Evolutionary conservation across 495 filamentous ascomycete species (phyloP).

Genomic region (Darksidea phi): DNA sequence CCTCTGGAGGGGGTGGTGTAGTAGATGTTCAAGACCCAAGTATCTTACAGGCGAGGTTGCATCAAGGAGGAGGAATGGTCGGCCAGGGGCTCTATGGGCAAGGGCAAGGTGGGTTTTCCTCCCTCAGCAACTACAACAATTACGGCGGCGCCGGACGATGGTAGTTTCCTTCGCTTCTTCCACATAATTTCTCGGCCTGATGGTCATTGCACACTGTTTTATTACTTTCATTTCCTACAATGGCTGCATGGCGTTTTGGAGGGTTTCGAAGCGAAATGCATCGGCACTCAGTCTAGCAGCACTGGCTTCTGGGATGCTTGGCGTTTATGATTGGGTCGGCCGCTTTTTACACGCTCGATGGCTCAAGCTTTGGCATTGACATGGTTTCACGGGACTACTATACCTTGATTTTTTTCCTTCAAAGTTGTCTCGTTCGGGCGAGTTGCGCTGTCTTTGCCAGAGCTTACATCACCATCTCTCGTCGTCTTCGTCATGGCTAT

Average conservation of each 20-base stretch:
- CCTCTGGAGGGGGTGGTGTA: slow-evolving; percentile 94
- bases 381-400: slow-evolving; percentile 30
- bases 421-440: slow-evolving; percentile 23
- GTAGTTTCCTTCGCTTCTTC: slow-evolving; percentile 40
- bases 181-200: slow-evolving; percentile 15
- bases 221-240: slow-evolving; percentile 21
- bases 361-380: slow-evolving; percentile 25
- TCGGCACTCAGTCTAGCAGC: slow-evolving; percentile 33
- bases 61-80: slow-evolving; percentile 71
- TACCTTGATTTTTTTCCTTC: slow-evolving; percentile 30
- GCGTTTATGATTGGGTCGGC: slow-evolving; percentile 32
- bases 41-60: slow-evolving; percentile 97
- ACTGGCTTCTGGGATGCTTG: slow-evolving; percentile 26
- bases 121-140: slow-evolving; percentile 52
- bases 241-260: slow-evolving; percentile 36
- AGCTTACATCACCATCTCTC: slow-evolving; percentile 31
- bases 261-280: slow-evolving; percentile 32
- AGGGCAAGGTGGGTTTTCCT: slow-evolving; percentile 98
- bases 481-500: slow-evolving; percentile 42
- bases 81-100: slow-evolving; percentile 89
- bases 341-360: slow-evolving; percentile 17
- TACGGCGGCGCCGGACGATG: slow-evolving; percentile 61
- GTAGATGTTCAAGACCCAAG: slow-evolving; percentile 99
- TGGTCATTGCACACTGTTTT: slow-evolving; percentile 22
- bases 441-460: slow-evolving; percentile 31